Evolutionary conservation across 2,329 filamentous ascomycete genomes (phyloP).

Genomic region (Alternaria ethzedia): DNA sequence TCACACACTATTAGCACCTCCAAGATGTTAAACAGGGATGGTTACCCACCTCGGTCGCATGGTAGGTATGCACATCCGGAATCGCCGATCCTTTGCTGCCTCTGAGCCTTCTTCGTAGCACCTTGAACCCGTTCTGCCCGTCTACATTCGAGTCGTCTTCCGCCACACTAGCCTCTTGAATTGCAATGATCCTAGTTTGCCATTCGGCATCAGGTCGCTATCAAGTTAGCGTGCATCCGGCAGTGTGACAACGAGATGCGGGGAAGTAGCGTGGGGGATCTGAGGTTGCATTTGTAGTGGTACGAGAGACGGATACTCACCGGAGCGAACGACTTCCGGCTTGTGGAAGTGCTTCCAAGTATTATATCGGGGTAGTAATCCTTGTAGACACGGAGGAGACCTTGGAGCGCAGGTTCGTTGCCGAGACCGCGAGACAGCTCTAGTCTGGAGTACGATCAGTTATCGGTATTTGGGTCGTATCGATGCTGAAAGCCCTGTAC

Average conservation of each 20-base stretch:
- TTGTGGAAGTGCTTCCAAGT: slow-evolving; percentile 67
- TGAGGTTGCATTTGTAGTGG: slow-evolving; percentile 16
- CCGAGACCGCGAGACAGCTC: slow-evolving; percentile 56
- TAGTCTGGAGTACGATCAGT: slow-evolving; percentile 47
- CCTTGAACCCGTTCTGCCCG: slow-evolving; percentile 66
- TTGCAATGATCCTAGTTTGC: slow-evolving; percentile 69
- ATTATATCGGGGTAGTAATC: slow-evolving; percentile 92
- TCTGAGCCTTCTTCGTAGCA: slow-evolving; percentile 61
- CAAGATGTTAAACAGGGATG: neutral
- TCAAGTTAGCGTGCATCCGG: slow-evolving; percentile 28
- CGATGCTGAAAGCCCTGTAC: neutral
- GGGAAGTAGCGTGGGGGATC: slow-evolving; percentile 13
- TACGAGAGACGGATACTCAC: slow-evolving; percentile 41
- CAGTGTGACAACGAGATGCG: slow-evolving; percentile 21
- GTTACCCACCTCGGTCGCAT: slow-evolving; percentile 66
- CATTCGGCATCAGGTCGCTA: slow-evolving; percentile 77
- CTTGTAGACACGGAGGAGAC: slow-evolving; percentile 81
- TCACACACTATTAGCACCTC: slow-evolving; percentile 13
- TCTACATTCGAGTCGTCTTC: slow-evolving; percentile 47
- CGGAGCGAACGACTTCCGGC: slow-evolving; percentile 47
- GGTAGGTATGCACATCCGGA: slow-evolving; percentile 75
- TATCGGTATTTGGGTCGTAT: neutral
- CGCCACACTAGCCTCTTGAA: slow-evolving; percentile 65
- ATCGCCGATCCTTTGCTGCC: slow-evolving; percentile 59
- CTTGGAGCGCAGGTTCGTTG: slow-evolving; percentile 76